phyloP scores from a whole-genome alignment of 345 rosid species.

The Eucalyptus dawsonii region DNA sequence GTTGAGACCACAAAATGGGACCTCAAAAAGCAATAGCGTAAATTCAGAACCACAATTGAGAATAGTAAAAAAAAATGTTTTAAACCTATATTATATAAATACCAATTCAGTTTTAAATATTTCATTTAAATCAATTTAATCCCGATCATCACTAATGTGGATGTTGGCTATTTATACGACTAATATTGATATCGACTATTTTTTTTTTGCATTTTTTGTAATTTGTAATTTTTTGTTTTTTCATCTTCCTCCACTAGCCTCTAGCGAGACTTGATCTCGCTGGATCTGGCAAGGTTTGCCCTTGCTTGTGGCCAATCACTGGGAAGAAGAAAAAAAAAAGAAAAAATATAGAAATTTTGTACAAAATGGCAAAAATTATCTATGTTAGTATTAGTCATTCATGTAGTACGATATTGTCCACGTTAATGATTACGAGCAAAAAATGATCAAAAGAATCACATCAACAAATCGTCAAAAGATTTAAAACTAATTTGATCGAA shows the following conservation, averaged over 20 bases:
- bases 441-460: background rate
- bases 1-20: background rate
- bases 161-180: fast-evolving
- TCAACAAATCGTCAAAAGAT: fast-evolving
- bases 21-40: background rate
- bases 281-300: fast-evolving
- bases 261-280: fast-evolving
- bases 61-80: background rate
- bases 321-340: fast-evolving
- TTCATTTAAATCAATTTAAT: background rate
- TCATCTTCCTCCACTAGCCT: background rate
- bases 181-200: fast-evolving
- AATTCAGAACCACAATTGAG: background rate
- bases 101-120: fast-evolving
- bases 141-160: fast-evolving
- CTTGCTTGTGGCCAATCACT: background rate
- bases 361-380: background rate
- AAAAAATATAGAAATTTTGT: fast-evolving
- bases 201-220: background rate
- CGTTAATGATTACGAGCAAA: fast-evolving
- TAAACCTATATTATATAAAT: background rate
- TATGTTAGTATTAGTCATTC: fast-evolving
- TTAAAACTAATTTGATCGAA: background rate
- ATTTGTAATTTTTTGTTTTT: fast-evolving
- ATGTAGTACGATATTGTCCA: fast-evolving